These are phyloP conservation scores for Kentomonas sorsogonicus DNA, from an alignment of 208 protist species.

Conservation along the genomic window DNA sequence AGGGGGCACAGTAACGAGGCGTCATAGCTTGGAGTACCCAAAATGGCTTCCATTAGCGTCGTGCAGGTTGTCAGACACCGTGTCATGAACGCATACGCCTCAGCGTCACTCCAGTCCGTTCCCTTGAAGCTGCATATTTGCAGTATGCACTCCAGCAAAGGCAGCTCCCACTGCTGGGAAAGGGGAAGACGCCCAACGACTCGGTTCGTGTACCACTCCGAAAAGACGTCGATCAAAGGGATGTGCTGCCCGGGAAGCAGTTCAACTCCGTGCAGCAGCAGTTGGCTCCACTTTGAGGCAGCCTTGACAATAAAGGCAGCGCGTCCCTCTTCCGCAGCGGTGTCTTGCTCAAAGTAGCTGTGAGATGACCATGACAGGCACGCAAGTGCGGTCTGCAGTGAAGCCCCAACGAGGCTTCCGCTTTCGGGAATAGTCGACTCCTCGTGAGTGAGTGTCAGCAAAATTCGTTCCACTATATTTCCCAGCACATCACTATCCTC, in stretches of 20 bases:
- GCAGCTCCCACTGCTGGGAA: no score
- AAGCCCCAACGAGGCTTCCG: slow-evolving; percentile 19
- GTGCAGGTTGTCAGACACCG: no score
- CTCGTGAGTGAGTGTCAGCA: slow-evolving; percentile 18
- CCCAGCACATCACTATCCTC: slow-evolving; percentile 23
- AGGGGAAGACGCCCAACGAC: no score
- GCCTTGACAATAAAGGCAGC: slow-evolving; percentile 41
- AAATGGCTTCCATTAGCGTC: no score
- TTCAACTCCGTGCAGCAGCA: background rate
- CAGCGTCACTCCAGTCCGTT: no score
- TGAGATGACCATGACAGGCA: slow-evolving; percentile 74
- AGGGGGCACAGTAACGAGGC: no score
- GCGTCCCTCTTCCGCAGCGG: slow-evolving; percentile 32
- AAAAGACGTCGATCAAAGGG: background rate
- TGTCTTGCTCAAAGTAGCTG: slow-evolving; percentile 75
- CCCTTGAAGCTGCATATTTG: no score
- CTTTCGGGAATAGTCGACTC: slow-evolving; percentile 13
- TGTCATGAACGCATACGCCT: no score
- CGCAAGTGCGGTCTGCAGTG: slow-evolving; percentile 27
- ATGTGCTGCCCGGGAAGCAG: background rate
- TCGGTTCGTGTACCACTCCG: no score
- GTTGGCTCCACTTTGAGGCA: background rate
- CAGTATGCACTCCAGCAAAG: no score
- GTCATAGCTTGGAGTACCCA: no score
- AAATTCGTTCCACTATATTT: slow-evolving; percentile 26